Evolutionary conservation across 495 filamentous ascomycete genomes (phyloP), one percentile per base, ranked within the genome.

Genomic region (Penicillium parvum): DNA sequence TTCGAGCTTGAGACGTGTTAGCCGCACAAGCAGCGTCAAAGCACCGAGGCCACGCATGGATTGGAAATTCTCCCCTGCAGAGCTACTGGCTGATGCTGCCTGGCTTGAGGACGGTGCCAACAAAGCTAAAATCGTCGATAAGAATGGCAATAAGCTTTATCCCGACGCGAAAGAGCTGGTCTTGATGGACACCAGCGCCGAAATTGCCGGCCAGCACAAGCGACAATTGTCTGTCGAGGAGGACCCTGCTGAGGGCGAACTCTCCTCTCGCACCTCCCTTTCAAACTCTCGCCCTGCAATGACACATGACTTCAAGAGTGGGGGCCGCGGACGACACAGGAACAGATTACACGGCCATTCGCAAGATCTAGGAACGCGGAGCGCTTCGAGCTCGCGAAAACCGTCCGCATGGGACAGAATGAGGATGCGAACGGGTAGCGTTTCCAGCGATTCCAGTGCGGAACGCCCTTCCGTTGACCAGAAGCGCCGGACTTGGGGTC

Each of bases 71-170:
- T 76, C 79, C 28, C 84, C 89, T 0, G 80, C 82, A 32, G 90
- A 95, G 49, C 75, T 94, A 53, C 65, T 96, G 15, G 86, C 88
- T 1, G 90, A 96, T 64, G 72, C 81, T 8, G 83, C 85, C 45
- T 96, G 90, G 90, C 68, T 89, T 30, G 85, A 94, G 59, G 82
- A 88, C 44, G 78, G 72, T 16, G 66, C 78, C 37, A 86, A 95
- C 56, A 89, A 88, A 55, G 74, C 67, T 34, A 70, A 85, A 8
- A 78, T 94, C 17, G 83, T 91, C 47, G 83, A 90, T 60, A 77
- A 75, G 16, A 69, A 83, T 51, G 88, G 87, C 38, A 71, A 77
- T 8, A 79, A 76, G 30, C 74, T 95, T 5, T 90, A 88, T 56
- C 72, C 81, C 2, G 58, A 71, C 40, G 28, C 57, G 9, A 32